Percentiles rank a stretch among this genome's conserved stretches.
Evolutionary conservation across 345 rosid species (phyloP).

Genomic region (Isatis tinctoria): DNA sequence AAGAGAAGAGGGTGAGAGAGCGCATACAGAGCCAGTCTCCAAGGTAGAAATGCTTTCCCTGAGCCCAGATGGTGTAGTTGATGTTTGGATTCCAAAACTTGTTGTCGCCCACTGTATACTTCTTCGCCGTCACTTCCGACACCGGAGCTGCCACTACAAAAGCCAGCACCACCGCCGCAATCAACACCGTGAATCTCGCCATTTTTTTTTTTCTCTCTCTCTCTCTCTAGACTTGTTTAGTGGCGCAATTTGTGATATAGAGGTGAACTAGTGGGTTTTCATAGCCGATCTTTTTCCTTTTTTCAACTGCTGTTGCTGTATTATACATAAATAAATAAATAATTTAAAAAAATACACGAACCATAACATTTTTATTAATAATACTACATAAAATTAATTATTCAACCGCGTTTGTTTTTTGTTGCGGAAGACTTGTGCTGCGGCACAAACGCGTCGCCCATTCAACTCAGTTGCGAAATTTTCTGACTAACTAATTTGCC

Average conservation of each 20-base stretch:
- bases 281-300: not conserved
- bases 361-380: not conserved
- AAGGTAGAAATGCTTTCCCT: constrained; percentile 71
- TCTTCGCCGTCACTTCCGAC: constrained; percentile 55
- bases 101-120: constrained; percentile 59
- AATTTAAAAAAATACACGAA: not conserved
- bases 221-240: not conserved
- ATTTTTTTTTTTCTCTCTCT: not conserved
- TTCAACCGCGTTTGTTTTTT: not conserved
- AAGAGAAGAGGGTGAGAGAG: not conserved
- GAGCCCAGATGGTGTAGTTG: constrained; percentile 82
- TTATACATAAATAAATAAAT: not conserved
- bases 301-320: not conserved
- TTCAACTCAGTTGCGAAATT: not conserved
- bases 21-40: constrained; percentile 95
- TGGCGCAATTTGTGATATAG: constrained; percentile 23
- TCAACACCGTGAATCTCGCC: constrained; percentile 30
- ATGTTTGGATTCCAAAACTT: constrained; percentile 66
- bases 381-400: too few relatives aligned
- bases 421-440: not conserved
- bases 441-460: not conserved
- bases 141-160: constrained; percentile 36
- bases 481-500: not conserved
- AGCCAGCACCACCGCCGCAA: constrained; percentile 37
- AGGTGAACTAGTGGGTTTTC: constrained; percentile 16